Evolutionary conservation across 2,329 filamentous ascomycete species (phyloP).

Genomic region (Hypoxylon sp.): DNA sequence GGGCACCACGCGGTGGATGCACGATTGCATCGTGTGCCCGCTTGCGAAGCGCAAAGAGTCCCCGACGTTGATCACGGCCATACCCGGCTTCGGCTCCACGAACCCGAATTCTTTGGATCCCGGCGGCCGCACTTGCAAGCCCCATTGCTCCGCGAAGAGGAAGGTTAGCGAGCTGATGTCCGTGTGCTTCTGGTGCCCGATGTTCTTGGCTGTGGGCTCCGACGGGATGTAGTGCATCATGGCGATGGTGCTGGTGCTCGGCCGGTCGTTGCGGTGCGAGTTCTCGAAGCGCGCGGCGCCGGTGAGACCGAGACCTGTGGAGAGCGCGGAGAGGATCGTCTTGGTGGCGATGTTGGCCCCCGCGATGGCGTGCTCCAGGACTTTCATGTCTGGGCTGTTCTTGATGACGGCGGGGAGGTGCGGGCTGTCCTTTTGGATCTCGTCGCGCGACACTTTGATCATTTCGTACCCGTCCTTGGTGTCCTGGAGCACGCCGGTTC

Average conservation of each 20-base stretch:
- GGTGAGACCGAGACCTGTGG: constrained; percentile 60
- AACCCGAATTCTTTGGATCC: constrained; percentile 64
- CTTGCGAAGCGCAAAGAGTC: constrained; percentile 70
- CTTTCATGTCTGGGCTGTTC: constrained; percentile 61
- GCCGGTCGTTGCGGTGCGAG: constrained; percentile 64
- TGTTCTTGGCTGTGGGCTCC: constrained; percentile 58
- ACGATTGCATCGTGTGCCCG: constrained; percentile 66
- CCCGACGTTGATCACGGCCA: constrained; percentile 69
- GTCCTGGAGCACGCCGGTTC: constrained; percentile 61
- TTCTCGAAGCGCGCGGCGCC: constrained; percentile 64
- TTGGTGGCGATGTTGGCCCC: constrained; percentile 65
- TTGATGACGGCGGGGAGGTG: constrained; percentile 63
- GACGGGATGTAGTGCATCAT: constrained; percentile 68
- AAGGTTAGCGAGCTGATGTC: constrained; percentile 68
- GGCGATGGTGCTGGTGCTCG: constrained; percentile 64
- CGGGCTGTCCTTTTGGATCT: constrained; percentile 62
- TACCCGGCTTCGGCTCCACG: constrained; percentile 64
- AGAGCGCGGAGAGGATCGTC: constrained; percentile 64
- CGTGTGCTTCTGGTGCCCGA: constrained; percentile 69
- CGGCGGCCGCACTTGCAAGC: constrained; percentile 68
- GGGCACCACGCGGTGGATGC: constrained; percentile 70
- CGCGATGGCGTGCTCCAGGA: constrained; percentile 64
- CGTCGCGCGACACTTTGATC: constrained; percentile 65
- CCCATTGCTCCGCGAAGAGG: constrained; percentile 69
- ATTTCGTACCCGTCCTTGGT: constrained; percentile 67